These are phyloP conservation scores for Hibiscus syriacus DNA, from an alignment of 345 rosid genomes.

Conservation along the genomic window DNA sequence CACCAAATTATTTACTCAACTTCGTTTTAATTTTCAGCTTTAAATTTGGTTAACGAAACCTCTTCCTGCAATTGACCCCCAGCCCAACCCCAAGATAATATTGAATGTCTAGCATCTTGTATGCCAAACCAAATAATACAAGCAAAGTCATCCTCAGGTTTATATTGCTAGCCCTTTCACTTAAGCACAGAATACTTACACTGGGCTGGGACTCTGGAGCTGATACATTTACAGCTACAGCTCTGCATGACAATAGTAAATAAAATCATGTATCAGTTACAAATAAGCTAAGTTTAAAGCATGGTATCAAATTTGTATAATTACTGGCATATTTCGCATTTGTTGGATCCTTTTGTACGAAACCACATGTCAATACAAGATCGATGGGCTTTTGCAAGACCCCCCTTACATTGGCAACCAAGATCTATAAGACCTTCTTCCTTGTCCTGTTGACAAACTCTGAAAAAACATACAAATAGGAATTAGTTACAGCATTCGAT, in stretches of 20 bases:
- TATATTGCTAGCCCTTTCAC: neutral
- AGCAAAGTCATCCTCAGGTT: neutral
- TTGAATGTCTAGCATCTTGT: neutral
- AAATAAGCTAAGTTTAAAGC: neutral
- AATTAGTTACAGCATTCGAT: neutral
- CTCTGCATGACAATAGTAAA: constrained; percentile 38
- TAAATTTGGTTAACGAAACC: neutral
- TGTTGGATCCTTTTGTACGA: constrained; percentile 72
- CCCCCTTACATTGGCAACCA: constrained; percentile 85
- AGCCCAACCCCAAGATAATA: neutral
- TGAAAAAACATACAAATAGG: constrained; percentile 18
- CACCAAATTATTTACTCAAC: neutral
- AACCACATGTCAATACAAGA: constrained; percentile 90
- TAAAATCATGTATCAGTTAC: neutral
- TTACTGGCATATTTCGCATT: constrained; percentile 91
- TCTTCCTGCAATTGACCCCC: neutral
- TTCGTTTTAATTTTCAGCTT: neutral
- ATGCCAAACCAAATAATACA: constrained; percentile 2
- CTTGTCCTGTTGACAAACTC: constrained; percentile 86
- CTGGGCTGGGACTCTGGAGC: constrained; percentile 64
- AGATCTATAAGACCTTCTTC: constrained; percentile 76
- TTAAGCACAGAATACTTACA: constrained; percentile 40
- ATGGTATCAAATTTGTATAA: constrained; percentile 5
- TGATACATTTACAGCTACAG: constrained; percentile 54
- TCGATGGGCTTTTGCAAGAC: constrained; percentile 67